Conservation (phyloP, 2,329 filamentous ascomycete species). For the Colletotrichum tropicale region DNA sequence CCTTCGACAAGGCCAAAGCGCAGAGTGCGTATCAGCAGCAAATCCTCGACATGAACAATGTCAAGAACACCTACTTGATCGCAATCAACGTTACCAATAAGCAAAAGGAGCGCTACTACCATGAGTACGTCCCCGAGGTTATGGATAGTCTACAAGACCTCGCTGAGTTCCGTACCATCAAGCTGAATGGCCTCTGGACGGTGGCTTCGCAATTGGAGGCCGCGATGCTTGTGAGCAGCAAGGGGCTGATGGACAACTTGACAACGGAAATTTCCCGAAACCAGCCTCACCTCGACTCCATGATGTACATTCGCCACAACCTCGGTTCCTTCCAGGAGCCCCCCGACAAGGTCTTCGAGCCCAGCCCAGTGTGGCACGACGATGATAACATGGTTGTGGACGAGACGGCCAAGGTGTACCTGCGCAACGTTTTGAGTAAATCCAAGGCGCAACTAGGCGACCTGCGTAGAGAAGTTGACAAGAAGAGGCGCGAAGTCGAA, state of each 20-base stretch:
- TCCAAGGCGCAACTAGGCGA: slow-evolving; percentile 86
- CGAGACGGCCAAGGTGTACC: slow-evolving; percentile 84
- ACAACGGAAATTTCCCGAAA: slow-evolving; percentile 86
- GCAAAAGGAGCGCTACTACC: slow-evolving; percentile 96
- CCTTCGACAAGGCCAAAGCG: slow-evolving; percentile 94
- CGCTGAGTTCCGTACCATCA: slow-evolving; percentile 84
- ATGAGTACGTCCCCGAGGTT: slow-evolving; percentile 93
- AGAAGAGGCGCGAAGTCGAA: slow-evolving; percentile 86
- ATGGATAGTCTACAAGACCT: slow-evolving; percentile 94
- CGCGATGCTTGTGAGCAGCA: slow-evolving; percentile 77
- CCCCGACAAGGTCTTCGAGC: slow-evolving; percentile 83
- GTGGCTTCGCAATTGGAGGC: slow-evolving; percentile 80
- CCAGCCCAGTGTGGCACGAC: slow-evolving; percentile 96
- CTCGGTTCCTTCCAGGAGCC: slow-evolving; percentile 83
- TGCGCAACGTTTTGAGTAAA: slow-evolving; percentile 90
- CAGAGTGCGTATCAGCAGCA: slow-evolving; percentile 93
- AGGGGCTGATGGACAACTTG: slow-evolving; percentile 73
- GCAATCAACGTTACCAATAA: slow-evolving; percentile 97
- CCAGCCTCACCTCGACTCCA: slow-evolving; percentile 85
- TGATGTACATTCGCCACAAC: slow-evolving; percentile 98
- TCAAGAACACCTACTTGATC: slow-evolving; percentile 98
- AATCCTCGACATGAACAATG: slow-evolving; percentile 92
- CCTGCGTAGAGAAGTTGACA: slow-evolving; percentile 81
- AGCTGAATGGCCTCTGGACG: slow-evolving; percentile 86
- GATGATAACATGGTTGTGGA: slow-evolving; percentile 86